A percentile compares a stretch with the other conserved stretches of the same genome.
Conservation (phyloP, 2,329 filamentous ascomycete species). For the Mycocentrospora acerina region DNA sequence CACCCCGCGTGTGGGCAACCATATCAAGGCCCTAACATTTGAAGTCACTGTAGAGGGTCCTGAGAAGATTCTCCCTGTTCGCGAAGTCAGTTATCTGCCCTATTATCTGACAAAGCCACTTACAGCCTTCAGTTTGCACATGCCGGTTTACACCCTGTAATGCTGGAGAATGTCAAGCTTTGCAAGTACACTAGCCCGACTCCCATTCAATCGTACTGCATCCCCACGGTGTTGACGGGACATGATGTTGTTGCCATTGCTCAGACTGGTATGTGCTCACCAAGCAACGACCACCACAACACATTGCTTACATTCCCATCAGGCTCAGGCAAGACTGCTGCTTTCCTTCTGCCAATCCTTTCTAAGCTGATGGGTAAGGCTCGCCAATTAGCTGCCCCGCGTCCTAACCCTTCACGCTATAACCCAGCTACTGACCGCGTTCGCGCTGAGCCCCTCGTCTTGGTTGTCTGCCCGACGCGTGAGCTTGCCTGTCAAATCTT, state of each 20-base stretch:
- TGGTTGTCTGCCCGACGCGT: constrained; percentile 82
- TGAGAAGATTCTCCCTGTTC: constrained; percentile 50
- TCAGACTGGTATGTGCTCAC: constrained; percentile 73
- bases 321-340: constrained; percentile 97
- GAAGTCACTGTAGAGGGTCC: constrained; percentile 55
- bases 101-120: neutral
- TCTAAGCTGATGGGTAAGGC: constrained; percentile 95
- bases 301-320: constrained; percentile 3
- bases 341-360: constrained; percentile 84
- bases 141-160: constrained; percentile 81
- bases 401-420: constrained; percentile 65
- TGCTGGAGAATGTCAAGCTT: constrained; percentile 74
- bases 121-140: constrained; percentile 60
- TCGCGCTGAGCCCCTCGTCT: constrained; percentile 81
- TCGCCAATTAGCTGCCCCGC: constrained; percentile 77
- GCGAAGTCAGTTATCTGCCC: constrained; percentile 46
- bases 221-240: constrained; percentile 75
- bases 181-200: constrained; percentile 74
- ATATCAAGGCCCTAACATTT: constrained; percentile 63
- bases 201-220: constrained; percentile 81
- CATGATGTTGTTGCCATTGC: constrained; percentile 86
- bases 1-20: constrained; percentile 58
- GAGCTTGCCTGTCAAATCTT: constrained; percentile 95
- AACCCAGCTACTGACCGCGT: constrained; percentile 55
- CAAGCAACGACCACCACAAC: neutral